Conservation (phyloP, 106 monocot species). For the Hemerocallis citrina region DNA sequence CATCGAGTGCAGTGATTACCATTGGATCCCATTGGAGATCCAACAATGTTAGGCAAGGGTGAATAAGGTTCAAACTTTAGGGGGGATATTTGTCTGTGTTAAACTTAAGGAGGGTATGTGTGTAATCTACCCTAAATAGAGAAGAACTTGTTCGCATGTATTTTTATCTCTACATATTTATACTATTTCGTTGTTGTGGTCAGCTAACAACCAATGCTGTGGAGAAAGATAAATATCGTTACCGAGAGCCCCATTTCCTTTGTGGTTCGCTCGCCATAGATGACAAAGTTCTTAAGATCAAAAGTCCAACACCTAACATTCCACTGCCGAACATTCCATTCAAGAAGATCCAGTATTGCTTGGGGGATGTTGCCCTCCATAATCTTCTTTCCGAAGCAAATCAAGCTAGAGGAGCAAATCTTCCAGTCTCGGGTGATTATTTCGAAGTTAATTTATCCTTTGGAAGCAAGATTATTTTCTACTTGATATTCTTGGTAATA, state of each 20-base stretch:
- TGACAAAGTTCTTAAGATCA: constrained; percentile 25
- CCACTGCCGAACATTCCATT: constrained; percentile 20
- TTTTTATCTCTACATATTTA: too few relatives aligned
- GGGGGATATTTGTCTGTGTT: too few relatives aligned
- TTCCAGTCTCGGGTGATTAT: too few relatives aligned
- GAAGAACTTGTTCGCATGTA: too few relatives aligned
- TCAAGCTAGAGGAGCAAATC: constrained; percentile 5
- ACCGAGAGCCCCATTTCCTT: constrained; percentile 54
- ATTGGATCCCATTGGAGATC: too few relatives aligned
- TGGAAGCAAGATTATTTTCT: neutral
- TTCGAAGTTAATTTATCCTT: too few relatives aligned
- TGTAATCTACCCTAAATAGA: too few relatives aligned
- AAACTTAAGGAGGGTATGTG: too few relatives aligned
- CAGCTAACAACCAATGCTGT: constrained; percentile 62
- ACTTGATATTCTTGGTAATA: neutral
- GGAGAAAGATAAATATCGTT: constrained; percentile 25
- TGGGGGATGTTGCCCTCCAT: neutral
- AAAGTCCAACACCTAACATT: constrained; percentile 15
- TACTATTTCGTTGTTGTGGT: too few relatives aligned
- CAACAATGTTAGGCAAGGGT: too few relatives aligned
- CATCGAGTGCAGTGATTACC: too few relatives aligned
- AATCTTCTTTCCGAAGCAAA: constrained; percentile 2
- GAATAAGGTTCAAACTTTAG: too few relatives aligned
- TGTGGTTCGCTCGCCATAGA: constrained; percentile 44
- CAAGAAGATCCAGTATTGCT: constrained; percentile 8